Evolutionary conservation across 495 filamentous ascomycete species (phyloP), one percentile per base, ranked within the genome.

Genomic region (Talaromyces trachyspermus): DNA sequence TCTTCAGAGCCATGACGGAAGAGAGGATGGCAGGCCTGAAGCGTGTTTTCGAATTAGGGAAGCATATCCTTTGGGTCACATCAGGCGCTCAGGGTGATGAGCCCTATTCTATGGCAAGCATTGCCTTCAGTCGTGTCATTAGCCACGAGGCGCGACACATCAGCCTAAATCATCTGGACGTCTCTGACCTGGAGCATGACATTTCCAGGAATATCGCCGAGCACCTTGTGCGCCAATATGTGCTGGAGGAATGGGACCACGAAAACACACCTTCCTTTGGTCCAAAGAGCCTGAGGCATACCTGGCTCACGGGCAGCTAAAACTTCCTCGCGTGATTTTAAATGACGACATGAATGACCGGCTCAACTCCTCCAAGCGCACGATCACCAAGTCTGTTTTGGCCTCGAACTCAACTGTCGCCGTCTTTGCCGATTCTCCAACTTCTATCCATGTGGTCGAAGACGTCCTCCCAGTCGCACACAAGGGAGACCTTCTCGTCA

Each of bases 21-120:
- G n/a, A n/a, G n/a, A n/a, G n/a, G n/a, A n/a, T n/a, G n/a, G n/a
- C n/a, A n/a, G n/a, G n/a, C n/a, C n/a, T n/a, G n/a, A n/a, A n/a
- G n/a, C n/a, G n/a, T n/a, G n/a, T n/a, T n/a, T n/a, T n/a, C n/a
- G n/a, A n/a, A n/a, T n/a, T n/a, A n/a, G n/a, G n/a, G n/a, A n/a
- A n/a, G n/a, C n/a, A 38, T 38, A 38, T 38, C 18, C 35, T 38
- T 17, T 38, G 35, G 35, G 35, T 38, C 15, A 38, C 35, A 38
- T 17, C n/a, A 8, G 35, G 35, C 15, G 35, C n/a, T 20, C 3
- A 2, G 0, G 35, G 35, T 38, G 35, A 38, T n/a, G 19, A 38
- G 10, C 35, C 35, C 10, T 38, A 38, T 15, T 17, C 19, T n/a
- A 38, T 38, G 35, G 35, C 19, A n/a, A 17, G 35, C 7, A 17